Evolutionary conservation across 2,329 filamentous ascomycete species (phyloP).

Genomic region (Trichoderma sp.): DNA sequence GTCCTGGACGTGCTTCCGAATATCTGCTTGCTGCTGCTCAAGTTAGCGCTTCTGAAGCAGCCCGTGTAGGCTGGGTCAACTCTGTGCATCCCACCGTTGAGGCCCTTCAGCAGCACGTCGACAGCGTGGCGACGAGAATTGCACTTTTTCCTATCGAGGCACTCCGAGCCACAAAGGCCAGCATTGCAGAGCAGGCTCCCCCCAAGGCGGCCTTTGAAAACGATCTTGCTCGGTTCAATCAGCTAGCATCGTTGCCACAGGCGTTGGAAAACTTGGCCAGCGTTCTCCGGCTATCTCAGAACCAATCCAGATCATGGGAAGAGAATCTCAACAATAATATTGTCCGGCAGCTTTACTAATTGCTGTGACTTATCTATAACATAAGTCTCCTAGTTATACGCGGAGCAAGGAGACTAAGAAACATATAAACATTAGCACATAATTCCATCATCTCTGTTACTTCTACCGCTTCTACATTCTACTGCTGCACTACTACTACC

Average conservation of each 20-base stretch:
- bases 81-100: background rate
- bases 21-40: conserved; percentile 2
- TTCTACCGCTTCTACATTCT: background rate
- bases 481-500: background rate
- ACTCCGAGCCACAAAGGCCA: background rate
- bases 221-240: background rate
- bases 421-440: too few species aligned
- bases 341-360: background rate
- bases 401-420: too few species aligned
- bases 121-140: background rate
- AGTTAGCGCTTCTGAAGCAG: conserved; percentile 2
- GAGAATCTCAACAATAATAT: conserved; percentile 1
- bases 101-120: background rate
- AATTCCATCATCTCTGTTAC: too few species aligned
- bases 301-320: background rate
- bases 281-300: background rate
- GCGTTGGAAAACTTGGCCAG: background rate
- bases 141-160: conserved; percentile 9
- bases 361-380: background rate
- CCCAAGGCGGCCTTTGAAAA: background rate
- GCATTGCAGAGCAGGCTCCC: conserved; percentile 3
- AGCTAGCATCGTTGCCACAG: conserved; percentile 1
- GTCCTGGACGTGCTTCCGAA: conserved; percentile 4
- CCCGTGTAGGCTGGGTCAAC: conserved; percentile 2
- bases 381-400: too few species aligned